Percentiles rank a stretch among this genome's conserved stretches.
Evolutionary conservation across 2,329 filamentous ascomycete genomes (phyloP).

Genomic region (Madurella fahalii): DNA sequence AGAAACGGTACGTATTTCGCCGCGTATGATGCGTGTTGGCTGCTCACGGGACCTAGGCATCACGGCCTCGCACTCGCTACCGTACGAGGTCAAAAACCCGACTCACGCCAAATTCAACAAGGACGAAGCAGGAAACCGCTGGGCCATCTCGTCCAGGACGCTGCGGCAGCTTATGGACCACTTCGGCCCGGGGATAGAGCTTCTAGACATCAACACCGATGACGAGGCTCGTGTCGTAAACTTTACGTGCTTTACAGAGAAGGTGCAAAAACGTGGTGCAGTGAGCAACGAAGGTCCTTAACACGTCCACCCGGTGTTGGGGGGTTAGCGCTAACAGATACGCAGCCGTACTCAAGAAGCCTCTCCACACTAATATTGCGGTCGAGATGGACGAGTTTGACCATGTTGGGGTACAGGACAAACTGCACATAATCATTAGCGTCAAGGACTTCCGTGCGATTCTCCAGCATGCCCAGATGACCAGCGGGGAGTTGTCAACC

Average conservation of each 20-base stretch:
- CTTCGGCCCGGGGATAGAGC: conserved; percentile 75
- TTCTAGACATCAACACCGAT: conserved; percentile 73
- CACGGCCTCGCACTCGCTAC: conserved; percentile 71
- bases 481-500: conserved; percentile 62
- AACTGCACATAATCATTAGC: conserved; percentile 73
- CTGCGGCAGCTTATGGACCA: conserved; percentile 74
- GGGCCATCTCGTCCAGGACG: conserved; percentile 67
- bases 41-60: conserved; percentile 47
- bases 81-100: conserved; percentile 69
- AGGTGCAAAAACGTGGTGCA: conserved; percentile 57
- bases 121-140: conserved; percentile 61
- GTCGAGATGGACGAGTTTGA: conserved; percentile 75
- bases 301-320: background rate
- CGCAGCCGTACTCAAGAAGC: conserved; percentile 71
- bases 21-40: background rate
- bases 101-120: conserved; percentile 73
- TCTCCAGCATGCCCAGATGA: conserved; percentile 67
- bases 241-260: conserved; percentile 79
- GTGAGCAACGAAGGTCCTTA: conserved; percentile 43
- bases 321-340: conserved; percentile 13
- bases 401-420: conserved; percentile 67
- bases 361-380: conserved; percentile 73
- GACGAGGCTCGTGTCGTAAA: conserved; percentile 63
- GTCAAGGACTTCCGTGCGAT: conserved; percentile 82
- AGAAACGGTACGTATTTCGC: conserved; percentile 54